A percentile compares a stretch with the other conserved stretches of the same genome.
phyloP scores from a whole-genome alignment of 2,329 filamentous ascomycete genomes.

The Ceratocystis destructans region DNA sequence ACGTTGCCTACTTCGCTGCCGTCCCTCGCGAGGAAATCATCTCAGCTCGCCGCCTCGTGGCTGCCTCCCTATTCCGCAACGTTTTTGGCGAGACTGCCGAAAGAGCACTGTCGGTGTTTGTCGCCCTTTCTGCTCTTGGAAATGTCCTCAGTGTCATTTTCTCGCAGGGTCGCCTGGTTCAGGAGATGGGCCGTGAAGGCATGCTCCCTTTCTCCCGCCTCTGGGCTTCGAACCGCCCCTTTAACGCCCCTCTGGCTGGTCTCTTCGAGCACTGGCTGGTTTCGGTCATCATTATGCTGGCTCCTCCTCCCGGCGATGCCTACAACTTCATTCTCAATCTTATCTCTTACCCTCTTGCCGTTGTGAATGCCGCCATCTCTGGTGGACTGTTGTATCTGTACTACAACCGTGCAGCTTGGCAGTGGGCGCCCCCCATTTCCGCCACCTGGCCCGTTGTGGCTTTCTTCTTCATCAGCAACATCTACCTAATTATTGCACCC shows the following conservation, averaged over 20 bases:
- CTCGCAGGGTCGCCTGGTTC: conserved; percentile 51
- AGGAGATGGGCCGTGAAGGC: conserved; percentile 52
- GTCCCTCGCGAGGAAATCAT: conserved; percentile 42
- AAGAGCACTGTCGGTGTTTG: conserved; percentile 48
- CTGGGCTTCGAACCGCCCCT: conserved; percentile 50
- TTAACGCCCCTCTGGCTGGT: conserved; percentile 47
- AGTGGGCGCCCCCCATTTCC: conserved; percentile 42
- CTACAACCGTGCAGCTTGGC: conserved; percentile 32
- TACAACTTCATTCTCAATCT: conserved; percentile 51
- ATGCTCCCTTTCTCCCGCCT: conserved; percentile 49
- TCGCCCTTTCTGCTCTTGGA: conserved; percentile 53
- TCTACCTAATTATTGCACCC: conserved; percentile 47
- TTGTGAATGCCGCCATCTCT: conserved; percentile 43
- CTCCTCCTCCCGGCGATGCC: conserved; percentile 52
- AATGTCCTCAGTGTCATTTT: conserved; percentile 57
- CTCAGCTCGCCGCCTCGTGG: conserved; percentile 37
- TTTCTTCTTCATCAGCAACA: conserved; percentile 48
- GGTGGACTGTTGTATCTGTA: conserved; percentile 41
- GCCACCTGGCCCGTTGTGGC: conserved; percentile 40
- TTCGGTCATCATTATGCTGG: conserved; percentile 51
- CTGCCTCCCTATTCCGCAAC: conserved; percentile 42
- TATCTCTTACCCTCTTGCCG: conserved; percentile 50
- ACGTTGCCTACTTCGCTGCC: conserved; percentile 52
- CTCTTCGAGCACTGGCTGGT: conserved; percentile 52
- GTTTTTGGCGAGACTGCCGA: conserved; percentile 42